Conservation (phyloP, 1,284 basidiomycete species). For the Lentinus polychrous region DNA sequence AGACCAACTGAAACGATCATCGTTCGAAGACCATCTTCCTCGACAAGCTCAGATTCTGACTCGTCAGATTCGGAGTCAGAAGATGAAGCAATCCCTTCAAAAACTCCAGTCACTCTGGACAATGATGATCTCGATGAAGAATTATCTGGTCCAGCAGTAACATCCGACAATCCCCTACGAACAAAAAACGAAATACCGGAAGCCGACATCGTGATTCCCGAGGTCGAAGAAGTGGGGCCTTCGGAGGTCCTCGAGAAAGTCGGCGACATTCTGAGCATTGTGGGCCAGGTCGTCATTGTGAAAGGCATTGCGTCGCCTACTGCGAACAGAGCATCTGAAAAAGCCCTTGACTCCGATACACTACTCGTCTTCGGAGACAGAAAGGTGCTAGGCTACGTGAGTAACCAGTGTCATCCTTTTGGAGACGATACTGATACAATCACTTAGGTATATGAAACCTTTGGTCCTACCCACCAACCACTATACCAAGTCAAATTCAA, state of each 20-base stretch:
- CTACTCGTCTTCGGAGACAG: slow-evolving; percentile 80
- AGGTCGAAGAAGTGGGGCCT: slow-evolving; percentile 46
- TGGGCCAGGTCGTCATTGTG: slow-evolving; percentile 66
- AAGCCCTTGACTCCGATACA: slow-evolving; percentile 78
- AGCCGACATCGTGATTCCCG: slow-evolving; percentile 43
- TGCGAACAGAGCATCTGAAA: slow-evolving; percentile 40
- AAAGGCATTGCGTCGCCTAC: slow-evolving; percentile 45
- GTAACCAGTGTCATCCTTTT: slow-evolving; percentile 21
- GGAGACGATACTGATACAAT: slow-evolving; percentile 3
- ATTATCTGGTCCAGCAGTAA: slow-evolving; percentile 33
- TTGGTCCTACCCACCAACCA: slow-evolving; percentile 81
- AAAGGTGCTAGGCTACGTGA: slow-evolving; percentile 76
- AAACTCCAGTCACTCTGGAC: neutral
- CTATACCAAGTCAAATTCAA: slow-evolving; percentile 78
- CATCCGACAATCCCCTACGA: slow-evolving; percentile 38
- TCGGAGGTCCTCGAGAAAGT: slow-evolving; percentile 62
- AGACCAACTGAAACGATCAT: neutral
- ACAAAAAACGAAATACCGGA: slow-evolving; percentile 63
- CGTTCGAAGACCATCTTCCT: slow-evolving; percentile 17
- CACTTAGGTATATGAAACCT: slow-evolving; percentile 78
- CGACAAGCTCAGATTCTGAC: slow-evolving; percentile 28
- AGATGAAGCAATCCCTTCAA: slow-evolving; percentile 14
- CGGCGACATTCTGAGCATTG: slow-evolving; percentile 68
- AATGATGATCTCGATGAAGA: slow-evolving; percentile 36
- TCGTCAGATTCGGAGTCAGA: slow-evolving; percentile 39